Evolutionary conservation across 1,139 yeast genomes (phyloP).

Genomic region (Taiozyma onychis): DNA sequence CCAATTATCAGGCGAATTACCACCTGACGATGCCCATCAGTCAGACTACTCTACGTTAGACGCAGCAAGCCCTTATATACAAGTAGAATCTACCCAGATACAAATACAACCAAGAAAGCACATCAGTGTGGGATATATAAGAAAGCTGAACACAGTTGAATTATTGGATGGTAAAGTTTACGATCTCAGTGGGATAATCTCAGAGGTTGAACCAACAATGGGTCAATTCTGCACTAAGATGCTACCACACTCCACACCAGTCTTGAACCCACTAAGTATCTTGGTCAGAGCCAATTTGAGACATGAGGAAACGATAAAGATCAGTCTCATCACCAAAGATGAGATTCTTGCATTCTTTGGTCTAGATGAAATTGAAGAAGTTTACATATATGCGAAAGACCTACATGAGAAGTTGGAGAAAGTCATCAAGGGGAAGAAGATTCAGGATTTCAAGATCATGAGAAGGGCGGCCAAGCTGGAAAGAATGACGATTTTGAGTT

Average conservation of each 20-base stretch:
- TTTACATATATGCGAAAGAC: conserved; percentile 9
- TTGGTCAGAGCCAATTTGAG: conserved; percentile 2
- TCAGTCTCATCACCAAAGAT: conserved; percentile 4
- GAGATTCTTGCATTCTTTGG: conserved; percentile 13
- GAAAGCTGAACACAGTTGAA: conserved; percentile 6
- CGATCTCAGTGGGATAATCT: conserved; percentile 8
- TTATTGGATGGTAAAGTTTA: conserved; percentile 12
- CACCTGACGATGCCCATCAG: conserved; percentile 5
- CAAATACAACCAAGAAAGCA: not conserved
- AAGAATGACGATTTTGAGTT: conserved; percentile 7
- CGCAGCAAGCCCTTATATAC: not conserved
- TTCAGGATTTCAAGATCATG: conserved; percentile 3
- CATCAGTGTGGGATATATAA: not conserved
- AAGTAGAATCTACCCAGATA: not conserved
- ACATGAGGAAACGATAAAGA: conserved; percentile 4
- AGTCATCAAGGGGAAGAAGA: conserved; percentile 4
- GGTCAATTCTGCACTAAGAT: conserved; percentile 13
- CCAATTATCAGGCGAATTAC: conserved; percentile 1
- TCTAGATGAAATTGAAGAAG: conserved; percentile 16
- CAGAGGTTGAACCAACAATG: conserved; percentile 14
- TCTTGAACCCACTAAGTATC: conserved; percentile 10
- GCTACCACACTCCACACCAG: conserved; percentile 3
- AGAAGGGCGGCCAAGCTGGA: conserved; percentile 11
- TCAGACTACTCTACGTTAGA: conserved; percentile 1
- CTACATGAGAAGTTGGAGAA: conserved; percentile 3